Evolutionary conservation across 257 asterid genomes (phyloP), one percentile per base, ranked within the genome.

Genomic region (Solanum tarapatanum): DNA sequence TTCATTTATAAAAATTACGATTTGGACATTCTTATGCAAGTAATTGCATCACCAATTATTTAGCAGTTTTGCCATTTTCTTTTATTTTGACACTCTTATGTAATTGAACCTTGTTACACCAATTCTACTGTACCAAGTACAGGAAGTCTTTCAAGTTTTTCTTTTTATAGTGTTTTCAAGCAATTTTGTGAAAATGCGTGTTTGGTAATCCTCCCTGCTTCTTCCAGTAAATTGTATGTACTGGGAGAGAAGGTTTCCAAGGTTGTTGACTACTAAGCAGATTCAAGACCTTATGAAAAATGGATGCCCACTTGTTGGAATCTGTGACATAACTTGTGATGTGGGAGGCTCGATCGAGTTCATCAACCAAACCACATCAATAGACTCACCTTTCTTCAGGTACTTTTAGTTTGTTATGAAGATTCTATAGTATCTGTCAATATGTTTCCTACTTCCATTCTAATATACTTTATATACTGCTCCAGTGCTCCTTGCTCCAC

Each of bases 321-420:
- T 97, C 90, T 89, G 95, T 80, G 99, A 97, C 90, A 95, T 95
- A 89, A 92, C 98, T 70, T 97, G 99, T 94, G 99, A 96, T 87
- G 87, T 96, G 23, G 98, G 94, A 83, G 99, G 99, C 89, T 97
- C 99, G 4, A 84, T 97, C 51, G 99, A 95, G 92, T 93, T 94
- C 89, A 90, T 97, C 80, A 96, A 93, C 89, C 93, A 91, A 91
- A 91, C 95, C 72, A 95, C 99, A 66, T 89, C 91, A 24, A 93
- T 97, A 23, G 99, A 97, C 92, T 95, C 98, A 51, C 99, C 99
- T 92, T 95, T 97, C 93, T 87, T 95, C 89, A 95, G 98, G 99
- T 97, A 93, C 77, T 32, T 43, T 80, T 83, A 36, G 82, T 28
- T 85, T 51, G 36, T 77, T 60, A 17, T 12, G 85, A 48, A 48